phyloP scores from a whole-genome alignment of 257 asterid species.

The Nyctanthes arbortristis region DNA sequence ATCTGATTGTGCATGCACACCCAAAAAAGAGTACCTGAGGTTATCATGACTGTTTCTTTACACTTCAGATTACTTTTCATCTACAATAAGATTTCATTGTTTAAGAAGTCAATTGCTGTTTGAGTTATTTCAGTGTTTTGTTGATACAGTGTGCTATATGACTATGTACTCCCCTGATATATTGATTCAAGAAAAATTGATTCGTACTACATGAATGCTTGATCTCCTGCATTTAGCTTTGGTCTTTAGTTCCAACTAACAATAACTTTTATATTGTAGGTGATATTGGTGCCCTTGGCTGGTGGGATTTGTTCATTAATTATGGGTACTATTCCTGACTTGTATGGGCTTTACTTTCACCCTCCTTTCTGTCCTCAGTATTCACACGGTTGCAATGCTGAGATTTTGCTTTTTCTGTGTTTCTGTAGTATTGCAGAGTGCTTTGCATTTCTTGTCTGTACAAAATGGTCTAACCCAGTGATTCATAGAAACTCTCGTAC shows the following conservation, averaged over 20 bases:
- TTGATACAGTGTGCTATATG: neutral
- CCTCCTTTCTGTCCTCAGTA: constrained; percentile 21
- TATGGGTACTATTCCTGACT: constrained; percentile 58
- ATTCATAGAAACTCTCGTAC: constrained; percentile 69
- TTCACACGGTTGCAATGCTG: constrained; percentile 29
- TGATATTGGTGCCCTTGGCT: constrained; percentile 81
- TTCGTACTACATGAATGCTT: neutral
- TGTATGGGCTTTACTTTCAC: constrained; percentile 20
- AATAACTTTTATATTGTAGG: constrained; percentile 42
- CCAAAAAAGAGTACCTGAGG: neutral
- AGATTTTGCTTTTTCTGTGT: constrained; percentile 24
- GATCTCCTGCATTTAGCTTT: constrained; percentile 6
- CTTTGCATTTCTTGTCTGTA: constrained; percentile 98
- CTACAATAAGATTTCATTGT: neutral
- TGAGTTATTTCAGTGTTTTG: constrained; percentile 1
- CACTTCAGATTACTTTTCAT: neutral
- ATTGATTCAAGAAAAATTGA: constrained; percentile 11
- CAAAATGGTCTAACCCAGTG: constrained; percentile 94
- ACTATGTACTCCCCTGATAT: too few relatives aligned
- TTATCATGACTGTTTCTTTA: constrained; percentile 14
- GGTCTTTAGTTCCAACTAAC: constrained; percentile 13
- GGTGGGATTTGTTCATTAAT: constrained; percentile 99
- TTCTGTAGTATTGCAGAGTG: constrained; percentile 87
- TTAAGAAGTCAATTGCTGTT: constrained; percentile 11
- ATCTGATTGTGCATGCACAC: neutral